Evolutionary conservation across 805 yeast genomes (phyloP), one percentile per base, ranked within the genome.

Genomic region (Nakazawaea wyomingensis): DNA sequence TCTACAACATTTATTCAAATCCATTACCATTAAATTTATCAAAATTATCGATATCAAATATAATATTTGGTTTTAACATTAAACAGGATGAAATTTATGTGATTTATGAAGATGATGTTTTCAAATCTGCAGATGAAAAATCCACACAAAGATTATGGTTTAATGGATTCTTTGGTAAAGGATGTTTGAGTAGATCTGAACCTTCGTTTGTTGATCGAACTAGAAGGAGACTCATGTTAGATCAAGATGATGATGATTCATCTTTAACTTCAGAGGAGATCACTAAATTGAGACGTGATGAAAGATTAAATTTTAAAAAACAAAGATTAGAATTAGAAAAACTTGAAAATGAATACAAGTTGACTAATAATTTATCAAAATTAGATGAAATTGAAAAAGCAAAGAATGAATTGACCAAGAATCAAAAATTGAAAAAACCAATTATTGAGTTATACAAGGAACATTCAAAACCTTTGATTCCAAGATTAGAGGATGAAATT

Each of bases 121-220:
- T 75, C 50, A 64, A 61, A 33, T 74, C 84, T 4, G 50, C 48
- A 2, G 66, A 68, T 34, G 61, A 60, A 1, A 49, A 55, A 0
- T 79, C 72, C 26, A 81, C 82, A 78, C 50, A 54, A 17, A 61
- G 61, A 31, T 63, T 93, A 2, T 93, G 98, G 98, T 62, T 69
- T 14, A 73, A 73, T 51, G 99, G 99, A 1, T 93, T 89, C 56
- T 93, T 88, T 57, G 99, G 99, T 5, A 93, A 91, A 55, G 99
- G 98, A 2, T 75, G 77, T 2, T 65, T 89, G 35, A 85, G 96
- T 28, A 69, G 99, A 49, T 84, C 95, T 45, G 97, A 93, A 56
- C 96, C 99, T 0, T 78, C 96, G 0, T 93, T 98, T 97, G 61
- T 57, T 35, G 68, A 66, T n/a, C 69, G 97, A 42, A 78, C 87